phyloP scores from a whole-genome alignment of 805 yeast genomes.

The Candida tallmaniae region DNA sequence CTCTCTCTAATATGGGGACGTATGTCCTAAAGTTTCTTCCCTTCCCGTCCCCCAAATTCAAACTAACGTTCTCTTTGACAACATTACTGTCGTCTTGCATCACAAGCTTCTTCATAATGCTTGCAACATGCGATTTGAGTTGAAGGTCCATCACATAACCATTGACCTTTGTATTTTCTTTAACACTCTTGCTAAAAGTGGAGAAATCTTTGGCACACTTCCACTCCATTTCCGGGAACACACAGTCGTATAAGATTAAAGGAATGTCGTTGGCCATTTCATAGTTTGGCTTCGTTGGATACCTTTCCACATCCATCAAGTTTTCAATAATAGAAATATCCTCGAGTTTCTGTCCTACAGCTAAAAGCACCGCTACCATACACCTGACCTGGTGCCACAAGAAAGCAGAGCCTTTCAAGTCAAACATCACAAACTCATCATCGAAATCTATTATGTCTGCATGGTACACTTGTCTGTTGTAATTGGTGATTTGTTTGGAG shows the following conservation, averaged over 20 bases:
- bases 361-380: slow-evolving; percentile 79
- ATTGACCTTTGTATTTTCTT: slow-evolving; percentile 40
- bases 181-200: slow-evolving; percentile 30
- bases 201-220: slow-evolving; percentile 25
- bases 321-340: slow-evolving; percentile 50
- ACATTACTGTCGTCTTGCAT: slow-evolving; percentile 16
- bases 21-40: slow-evolving; percentile 59
- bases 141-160: slow-evolving; percentile 54
- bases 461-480: slow-evolving; percentile 54
- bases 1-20: slow-evolving; percentile 53
- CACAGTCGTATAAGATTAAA: slow-evolving; percentile 79
- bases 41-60: slow-evolving; percentile 75
- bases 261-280: slow-evolving; percentile 92
- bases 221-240: slow-evolving; percentile 72
- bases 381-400: slow-evolving; percentile 98
- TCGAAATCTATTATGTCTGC: slow-evolving; percentile 42
- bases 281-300: slow-evolving; percentile 70
- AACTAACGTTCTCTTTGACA: slow-evolving; percentile 10
- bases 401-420: slow-evolving; percentile 83
- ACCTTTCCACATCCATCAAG: slow-evolving; percentile 51
- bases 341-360: slow-evolving; percentile 79
- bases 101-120: slow-evolving; percentile 41
- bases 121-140: slow-evolving; percentile 51
- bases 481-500: slow-evolving; percentile 84
- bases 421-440: slow-evolving; percentile 59